Evolutionary conservation across 257 asterid genomes (phyloP), one percentile per base, ranked within the genome.

Genomic region (Solanum verrucosum): DNA sequence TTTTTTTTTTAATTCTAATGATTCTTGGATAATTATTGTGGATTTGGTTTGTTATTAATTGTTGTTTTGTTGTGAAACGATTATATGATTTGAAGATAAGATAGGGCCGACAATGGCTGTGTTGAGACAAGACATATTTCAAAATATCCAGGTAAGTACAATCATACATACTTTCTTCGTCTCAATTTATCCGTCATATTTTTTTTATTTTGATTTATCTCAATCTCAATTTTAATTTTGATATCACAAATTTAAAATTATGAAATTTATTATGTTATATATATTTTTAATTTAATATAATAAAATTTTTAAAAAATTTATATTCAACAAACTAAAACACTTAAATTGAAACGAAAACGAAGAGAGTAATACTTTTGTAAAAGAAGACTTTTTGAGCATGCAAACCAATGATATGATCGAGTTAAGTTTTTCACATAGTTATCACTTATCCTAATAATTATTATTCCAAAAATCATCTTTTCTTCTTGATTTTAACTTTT

Each of bases 51-150:
- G 18, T 65, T 27, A 37, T 2, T n/a, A 25, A 59, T 35, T 67
- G 23, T 60, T 18, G 34, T 37, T 60, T 84, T 14, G 25, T 65
- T 68, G 35, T 11, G 40, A 15, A 63, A 25, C 18, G 20, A 38
- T 86, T 60, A 25, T 86, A 37, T 87, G 81, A 40, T 74, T 86
- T 93, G 93, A 93, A 96, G 99, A 96, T 95, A 95, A 96, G 98
- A 95, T 96, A 85, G 99, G 99, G 88, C 98, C 98, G 86, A 95
- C 96, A 87, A 95, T 96, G 99, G 92, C 96, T 20, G 99, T 95
- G n/a, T 44, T 96, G 90, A 93, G 98, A 93, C 98, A 92, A 88
- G 98, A 96, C 93, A 92, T 96, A 75, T 88, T 90, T 91, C 95
- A 94, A 37, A 96, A 96, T 85, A 93, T 95, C 27, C 95, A 96